Evolutionary conservation across 805 yeast genomes (phyloP), one percentile per base, ranked within the genome.

Genomic region (Metschnikowia peoriensis): DNA sequence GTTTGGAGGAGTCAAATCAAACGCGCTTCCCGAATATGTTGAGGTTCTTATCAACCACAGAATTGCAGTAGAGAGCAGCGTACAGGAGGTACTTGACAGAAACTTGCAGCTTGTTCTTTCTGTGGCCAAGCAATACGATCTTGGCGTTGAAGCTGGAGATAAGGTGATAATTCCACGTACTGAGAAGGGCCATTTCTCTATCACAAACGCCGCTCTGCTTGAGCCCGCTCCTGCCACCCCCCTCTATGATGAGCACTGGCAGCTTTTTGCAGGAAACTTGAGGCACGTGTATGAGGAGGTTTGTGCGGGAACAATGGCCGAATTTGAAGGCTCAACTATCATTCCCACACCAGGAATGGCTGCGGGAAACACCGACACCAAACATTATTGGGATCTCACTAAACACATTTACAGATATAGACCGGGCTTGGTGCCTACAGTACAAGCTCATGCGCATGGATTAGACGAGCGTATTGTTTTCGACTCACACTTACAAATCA

Each of bases 361-460:
- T 76, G 73, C 87, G 1, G 92, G 86, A 17, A 86, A 85, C 65
- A 86, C 92, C 1, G 92, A 87, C 62, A 86, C 91, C 6, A 71
- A 73, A 52, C 75, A 78, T 60, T 87, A 84, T 66, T 85, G 89
- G 90, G 64, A 68, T 38, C 69, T 86, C 59, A 79, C 86, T 2
- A 66, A 73, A 32, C 79, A 85, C 59, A 84, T 87, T 46, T 87
- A 76, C 70, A 75, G 92, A 53, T 82, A 76, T 63, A 73, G 76
- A 38, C 86, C 89, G 11, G 78, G 76, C 14, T 66, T 69, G 28
- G 49, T 48, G 12, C 43, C 49, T 2, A 41, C 54, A 4, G 49
- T 44, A 14, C 47, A 51, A 38, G 51, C 55, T 9, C 51, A 48
- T 41, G 50, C 54, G 7, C 92, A 87, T 68, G 52, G 58, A 29